Evolutionary conservation across 2,329 filamentous ascomycete genomes (phyloP).

Genomic region (Escovopsis sp.): DNA sequence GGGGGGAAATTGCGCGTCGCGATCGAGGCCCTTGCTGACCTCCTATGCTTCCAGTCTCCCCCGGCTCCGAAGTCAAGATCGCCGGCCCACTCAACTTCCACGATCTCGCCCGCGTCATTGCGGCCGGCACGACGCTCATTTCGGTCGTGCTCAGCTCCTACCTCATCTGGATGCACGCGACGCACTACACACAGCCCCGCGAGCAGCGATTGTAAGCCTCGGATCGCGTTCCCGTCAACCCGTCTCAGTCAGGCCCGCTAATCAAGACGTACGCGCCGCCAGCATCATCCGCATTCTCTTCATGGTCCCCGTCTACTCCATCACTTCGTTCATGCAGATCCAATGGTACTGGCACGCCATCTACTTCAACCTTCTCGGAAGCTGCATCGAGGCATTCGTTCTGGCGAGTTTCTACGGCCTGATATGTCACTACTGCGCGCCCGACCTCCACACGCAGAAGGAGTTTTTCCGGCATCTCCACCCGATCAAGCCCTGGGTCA

Average conservation of each 20-base stretch:
- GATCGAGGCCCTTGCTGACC: background rate
- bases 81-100: constrained; percentile 39
- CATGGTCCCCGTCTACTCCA: constrained; percentile 72
- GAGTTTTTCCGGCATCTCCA: constrained; percentile 59
- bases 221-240: background rate
- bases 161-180: constrained; percentile 43
- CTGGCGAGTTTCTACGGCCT: constrained; percentile 78
- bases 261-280: background rate
- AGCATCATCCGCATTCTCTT: constrained; percentile 79
- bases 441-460: constrained; percentile 67
- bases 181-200: constrained; percentile 44
- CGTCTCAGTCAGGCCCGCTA: too few relatives aligned
- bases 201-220: constrained; percentile 41
- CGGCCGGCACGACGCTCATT: constrained; percentile 32
- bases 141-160: constrained; percentile 39
- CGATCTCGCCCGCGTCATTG: constrained; percentile 36
- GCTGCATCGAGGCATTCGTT: constrained; percentile 82
- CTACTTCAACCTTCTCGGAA: constrained; percentile 67
- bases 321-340: constrained; percentile 59
- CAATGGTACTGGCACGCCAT: constrained; percentile 63
- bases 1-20: background rate
- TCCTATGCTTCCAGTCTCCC: constrained; percentile 18
- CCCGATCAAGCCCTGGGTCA: constrained; percentile 57
- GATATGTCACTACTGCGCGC: constrained; percentile 66
- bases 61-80: constrained; percentile 31